phyloP scores from a whole-genome alignment of 257 asterid species.

The Nicotiana paniculata region DNA sequence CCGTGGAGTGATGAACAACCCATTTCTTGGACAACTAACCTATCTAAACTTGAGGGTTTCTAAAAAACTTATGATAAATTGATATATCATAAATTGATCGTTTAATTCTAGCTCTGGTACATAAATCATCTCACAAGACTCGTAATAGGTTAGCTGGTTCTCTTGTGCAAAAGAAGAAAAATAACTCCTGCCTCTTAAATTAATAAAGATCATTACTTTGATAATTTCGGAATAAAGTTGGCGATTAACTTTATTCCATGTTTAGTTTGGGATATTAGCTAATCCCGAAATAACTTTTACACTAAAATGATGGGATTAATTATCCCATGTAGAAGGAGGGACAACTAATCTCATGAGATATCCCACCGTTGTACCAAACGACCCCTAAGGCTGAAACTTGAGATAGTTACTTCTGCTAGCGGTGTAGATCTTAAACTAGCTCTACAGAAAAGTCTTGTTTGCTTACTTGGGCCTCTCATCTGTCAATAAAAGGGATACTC shows the following conservation, averaged over 20 bases:
- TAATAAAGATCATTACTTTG: neutral
- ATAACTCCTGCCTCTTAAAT: neutral
- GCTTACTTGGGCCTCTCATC: neutral
- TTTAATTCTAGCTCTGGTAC: neutral
- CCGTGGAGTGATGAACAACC: constrained; percentile 10
- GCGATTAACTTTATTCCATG: too few species aligned
- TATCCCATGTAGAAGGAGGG: too few species aligned
- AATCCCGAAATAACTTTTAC: too few species aligned
- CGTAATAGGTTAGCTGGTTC: neutral
- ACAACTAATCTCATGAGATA: too few species aligned
- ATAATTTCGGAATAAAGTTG: too few species aligned
- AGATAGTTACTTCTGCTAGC: neutral
- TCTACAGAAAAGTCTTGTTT: neutral
- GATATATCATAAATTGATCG: neutral
- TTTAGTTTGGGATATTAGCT: too few species aligned
- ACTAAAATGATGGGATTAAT: too few species aligned
- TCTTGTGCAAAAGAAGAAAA: neutral
- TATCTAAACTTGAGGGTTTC: neutral
- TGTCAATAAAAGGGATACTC: neutral
- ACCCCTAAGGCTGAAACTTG: neutral
- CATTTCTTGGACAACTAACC: neutral
- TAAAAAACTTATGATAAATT: too few species aligned
- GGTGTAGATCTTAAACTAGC: neutral
- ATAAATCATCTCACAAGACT: neutral
- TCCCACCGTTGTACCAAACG: too few species aligned